Evolutionary conservation across 2,329 filamentous ascomycete species (phyloP).

Genomic region (Cercospora beticola): DNA sequence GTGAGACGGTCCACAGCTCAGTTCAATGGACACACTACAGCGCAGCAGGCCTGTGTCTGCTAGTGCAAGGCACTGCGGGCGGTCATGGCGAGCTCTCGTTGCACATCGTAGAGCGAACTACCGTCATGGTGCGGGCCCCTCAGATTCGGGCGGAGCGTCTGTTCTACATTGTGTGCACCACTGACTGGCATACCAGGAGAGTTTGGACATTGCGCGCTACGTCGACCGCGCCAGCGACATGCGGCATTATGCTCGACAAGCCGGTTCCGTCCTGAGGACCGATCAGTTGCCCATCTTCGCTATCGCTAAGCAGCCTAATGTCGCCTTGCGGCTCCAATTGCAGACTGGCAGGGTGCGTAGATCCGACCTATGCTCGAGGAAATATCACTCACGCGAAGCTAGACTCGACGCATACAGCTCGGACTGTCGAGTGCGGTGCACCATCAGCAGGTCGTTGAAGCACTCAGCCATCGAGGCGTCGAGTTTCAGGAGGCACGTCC

Average conservation of each 20-base stretch:
- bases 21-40: slow-evolving; percentile 10
- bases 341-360: slow-evolving; percentile 39
- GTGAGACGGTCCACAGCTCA: slow-evolving; percentile 14
- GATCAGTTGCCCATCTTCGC: slow-evolving; percentile 49
- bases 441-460: slow-evolving; percentile 27
- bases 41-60: slow-evolving; percentile 33
- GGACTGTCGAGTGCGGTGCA: slow-evolving; percentile 29
- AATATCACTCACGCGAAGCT: not conserved
- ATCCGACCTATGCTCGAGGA: not conserved
- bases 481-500: slow-evolving; percentile 32
- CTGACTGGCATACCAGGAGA: slow-evolving; percentile 31
- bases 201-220: slow-evolving; percentile 31
- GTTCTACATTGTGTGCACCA: not conserved
- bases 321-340: slow-evolving; percentile 45
- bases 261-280: slow-evolving; percentile 34
- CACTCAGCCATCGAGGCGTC: slow-evolving; percentile 32
- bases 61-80: slow-evolving; percentile 23
- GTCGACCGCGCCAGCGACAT: slow-evolving; percentile 28
- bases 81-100: slow-evolving; percentile 19
- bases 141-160: not conserved
- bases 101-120: slow-evolving; percentile 23
- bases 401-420: slow-evolving; percentile 38
- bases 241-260: slow-evolving; percentile 23
- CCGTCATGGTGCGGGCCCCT: slow-evolving; percentile 17
- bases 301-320: slow-evolving; percentile 40